These are phyloP conservation scores for Podaxis mareebaensis DNA, from an alignment of 768 basidiomycete species.

Conservation along the genomic window DNA sequence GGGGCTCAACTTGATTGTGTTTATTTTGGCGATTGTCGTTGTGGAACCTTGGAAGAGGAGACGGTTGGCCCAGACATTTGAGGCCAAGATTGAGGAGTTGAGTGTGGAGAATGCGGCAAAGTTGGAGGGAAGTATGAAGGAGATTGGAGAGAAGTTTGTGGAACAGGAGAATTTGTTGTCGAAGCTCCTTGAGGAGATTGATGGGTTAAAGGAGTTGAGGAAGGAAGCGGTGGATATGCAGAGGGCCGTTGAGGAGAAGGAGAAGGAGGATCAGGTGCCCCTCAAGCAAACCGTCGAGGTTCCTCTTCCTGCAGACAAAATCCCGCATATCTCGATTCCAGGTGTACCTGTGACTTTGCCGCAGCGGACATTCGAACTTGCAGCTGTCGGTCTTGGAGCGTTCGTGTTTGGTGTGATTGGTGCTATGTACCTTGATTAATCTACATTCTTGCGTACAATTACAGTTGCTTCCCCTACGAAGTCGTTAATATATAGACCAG, in stretches of 20 bases:
- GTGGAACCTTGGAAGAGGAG: constrained; percentile 98
- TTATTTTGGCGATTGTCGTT: constrained; percentile 83
- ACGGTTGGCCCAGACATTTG: constrained; percentile 84
- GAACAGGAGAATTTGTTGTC: constrained; percentile 41
- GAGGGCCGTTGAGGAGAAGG: neutral
- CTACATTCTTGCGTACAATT: neutral
- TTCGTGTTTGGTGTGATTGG: constrained; percentile 36
- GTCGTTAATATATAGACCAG: neutral
- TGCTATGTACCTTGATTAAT: constrained; percentile 27
- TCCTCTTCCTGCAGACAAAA: constrained; percentile 13
- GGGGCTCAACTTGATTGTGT: constrained; percentile 86
- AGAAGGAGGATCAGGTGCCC: neutral
- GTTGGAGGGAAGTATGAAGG: constrained; percentile 48
- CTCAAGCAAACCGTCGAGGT: neutral
- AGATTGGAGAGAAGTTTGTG: constrained; percentile 48
- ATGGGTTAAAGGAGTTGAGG: constrained; percentile 12
- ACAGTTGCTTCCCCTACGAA: neutral
- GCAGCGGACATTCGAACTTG: constrained; percentile 30
- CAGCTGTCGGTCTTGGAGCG: constrained; percentile 34
- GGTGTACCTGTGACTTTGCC: constrained; percentile 6
- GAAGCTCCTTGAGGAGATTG: constrained; percentile 26
- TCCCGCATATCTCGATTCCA: constrained; percentile 2
- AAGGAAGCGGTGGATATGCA: constrained; percentile 3
- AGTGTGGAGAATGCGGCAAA: constrained; percentile 51
- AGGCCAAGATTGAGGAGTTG: constrained; percentile 76